Evolutionary conservation across 768 basidiomycete genomes (phyloP).

Genomic region (Chalciporus piperatus): DNA sequence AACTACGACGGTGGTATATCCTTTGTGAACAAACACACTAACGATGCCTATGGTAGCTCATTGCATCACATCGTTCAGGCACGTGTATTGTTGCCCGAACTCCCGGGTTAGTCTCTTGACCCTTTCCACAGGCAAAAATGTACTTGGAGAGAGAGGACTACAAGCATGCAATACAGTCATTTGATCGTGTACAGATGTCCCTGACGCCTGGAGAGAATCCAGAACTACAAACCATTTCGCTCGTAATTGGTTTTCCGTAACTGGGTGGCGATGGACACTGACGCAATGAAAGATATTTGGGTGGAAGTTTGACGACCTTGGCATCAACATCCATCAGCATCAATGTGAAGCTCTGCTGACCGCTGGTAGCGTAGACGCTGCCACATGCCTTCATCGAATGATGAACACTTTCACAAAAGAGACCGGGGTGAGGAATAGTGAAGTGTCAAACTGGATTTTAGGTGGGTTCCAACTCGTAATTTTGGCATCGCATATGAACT

Average conservation of each 20-base stretch:
- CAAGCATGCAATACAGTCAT: slow-evolving; percentile 7
- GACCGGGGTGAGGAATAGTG: slow-evolving; percentile 7
- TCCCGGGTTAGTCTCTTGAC: background rate
- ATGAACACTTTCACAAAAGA: slow-evolving; percentile 9
- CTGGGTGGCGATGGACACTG: background rate
- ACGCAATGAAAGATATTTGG: slow-evolving; percentile 14
- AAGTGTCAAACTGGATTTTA: slow-evolving; percentile 15
- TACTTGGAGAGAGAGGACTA: slow-evolving; percentile 5
- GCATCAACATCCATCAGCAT: slow-evolving; percentile 12
- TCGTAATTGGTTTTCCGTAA: slow-evolving; percentile 3
- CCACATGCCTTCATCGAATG: slow-evolving; percentile 8
- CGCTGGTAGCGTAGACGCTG: background rate
- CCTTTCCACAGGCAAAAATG: slow-evolving; percentile 12
- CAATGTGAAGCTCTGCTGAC: slow-evolving; percentile 10
- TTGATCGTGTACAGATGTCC: slow-evolving; percentile 2
- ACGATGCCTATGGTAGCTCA: no score
- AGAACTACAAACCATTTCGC: slow-evolving; percentile 15
- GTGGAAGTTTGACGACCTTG: slow-evolving; percentile 20
- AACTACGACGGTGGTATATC: no score
- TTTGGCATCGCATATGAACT: no score
- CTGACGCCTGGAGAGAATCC: slow-evolving; percentile 7
- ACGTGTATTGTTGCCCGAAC: background rate
- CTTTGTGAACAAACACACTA: no score
- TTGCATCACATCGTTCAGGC: slow-evolving; percentile 11
- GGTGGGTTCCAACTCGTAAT: background rate